Conservation (phyloP, 306 rosid species). For the Quercus wislizeni region DNA sequence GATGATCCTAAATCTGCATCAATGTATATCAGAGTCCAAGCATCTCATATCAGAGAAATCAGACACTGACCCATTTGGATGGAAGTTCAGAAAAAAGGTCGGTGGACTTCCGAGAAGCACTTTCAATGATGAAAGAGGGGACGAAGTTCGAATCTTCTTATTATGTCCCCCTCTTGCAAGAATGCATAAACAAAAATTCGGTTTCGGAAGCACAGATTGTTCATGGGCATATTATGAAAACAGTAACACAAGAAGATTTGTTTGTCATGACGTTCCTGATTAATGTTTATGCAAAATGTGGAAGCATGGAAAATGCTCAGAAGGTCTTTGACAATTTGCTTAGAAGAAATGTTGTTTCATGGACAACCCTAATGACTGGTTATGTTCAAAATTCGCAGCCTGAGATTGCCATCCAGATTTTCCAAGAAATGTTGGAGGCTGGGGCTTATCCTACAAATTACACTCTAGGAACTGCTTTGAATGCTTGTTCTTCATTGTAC, state of each 20-base stretch:
- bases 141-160: constrained; percentile 36
- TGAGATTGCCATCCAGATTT: constrained; percentile 43
- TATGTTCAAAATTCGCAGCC: constrained; percentile 62
- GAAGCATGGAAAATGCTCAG: constrained; percentile 54
- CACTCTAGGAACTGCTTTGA: constrained; percentile 62
- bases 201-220: constrained; percentile 39
- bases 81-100: constrained; percentile 39
- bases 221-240: constrained; percentile 69
- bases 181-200: constrained; percentile 50
- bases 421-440: constrained; percentile 62
- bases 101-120: constrained; percentile 56
- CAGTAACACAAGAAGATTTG: constrained; percentile 54
- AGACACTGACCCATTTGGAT: constrained; percentile 29
- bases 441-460: constrained; percentile 68
- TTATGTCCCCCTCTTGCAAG: constrained; percentile 60
- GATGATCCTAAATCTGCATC: constrained; percentile 7
- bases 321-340: constrained; percentile 58
- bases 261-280: constrained; percentile 53
- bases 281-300: constrained; percentile 69
- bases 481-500: constrained; percentile 57
- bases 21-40: constrained; percentile 47
- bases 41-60: constrained; percentile 53
- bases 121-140: constrained; percentile 39
- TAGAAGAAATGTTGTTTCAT: constrained; percentile 47
- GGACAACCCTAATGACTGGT: constrained; percentile 76